These are phyloP conservation scores for Phoenix roebelenii DNA, from an alignment of 176 grass and related monocot species.

Conservation along the genomic window DNA sequence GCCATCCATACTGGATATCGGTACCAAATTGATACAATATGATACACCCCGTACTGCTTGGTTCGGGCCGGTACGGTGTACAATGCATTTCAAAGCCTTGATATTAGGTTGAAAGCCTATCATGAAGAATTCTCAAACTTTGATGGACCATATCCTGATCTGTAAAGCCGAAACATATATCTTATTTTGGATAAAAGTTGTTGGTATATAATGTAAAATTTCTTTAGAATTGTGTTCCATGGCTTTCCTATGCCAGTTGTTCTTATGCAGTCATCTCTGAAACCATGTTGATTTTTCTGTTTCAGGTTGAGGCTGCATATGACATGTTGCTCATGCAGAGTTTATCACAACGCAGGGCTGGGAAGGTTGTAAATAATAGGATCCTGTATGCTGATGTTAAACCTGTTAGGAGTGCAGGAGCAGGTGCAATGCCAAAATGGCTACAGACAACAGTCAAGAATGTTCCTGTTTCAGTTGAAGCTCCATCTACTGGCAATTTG, in stretches of 20 bases:
- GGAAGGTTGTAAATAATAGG: slow-evolving; percentile 71
- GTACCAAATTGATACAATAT: too few species aligned
- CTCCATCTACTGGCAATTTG: slow-evolving; percentile 51
- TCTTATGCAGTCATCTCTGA: background rate
- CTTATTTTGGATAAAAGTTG: too few species aligned
- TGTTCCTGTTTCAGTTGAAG: slow-evolving; percentile 48
- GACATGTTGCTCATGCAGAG: slow-evolving; percentile 93
- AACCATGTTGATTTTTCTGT: slow-evolving; percentile 20
- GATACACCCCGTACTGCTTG: too few species aligned
- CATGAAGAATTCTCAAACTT: too few species aligned
- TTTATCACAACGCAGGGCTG: slow-evolving; percentile 57
- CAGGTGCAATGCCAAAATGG: slow-evolving; percentile 49
- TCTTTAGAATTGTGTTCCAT: too few species aligned
- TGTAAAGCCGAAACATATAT: too few species aligned
- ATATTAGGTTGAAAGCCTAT: too few species aligned
- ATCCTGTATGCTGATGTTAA: slow-evolving; percentile 96
- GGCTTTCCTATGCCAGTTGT: background rate
- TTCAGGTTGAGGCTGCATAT: slow-evolving; percentile 91
- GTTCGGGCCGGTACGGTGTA: too few species aligned
- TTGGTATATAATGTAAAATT: too few species aligned
- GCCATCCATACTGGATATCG: too few species aligned
- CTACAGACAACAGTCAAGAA: slow-evolving; percentile 68
- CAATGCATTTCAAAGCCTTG: too few species aligned
- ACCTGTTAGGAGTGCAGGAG: slow-evolving; percentile 36
- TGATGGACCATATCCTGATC: too few species aligned